Base-by-base conservation (phyloP, 129 eudicot species). In the Smallanthus sonchifolius region DNA sequence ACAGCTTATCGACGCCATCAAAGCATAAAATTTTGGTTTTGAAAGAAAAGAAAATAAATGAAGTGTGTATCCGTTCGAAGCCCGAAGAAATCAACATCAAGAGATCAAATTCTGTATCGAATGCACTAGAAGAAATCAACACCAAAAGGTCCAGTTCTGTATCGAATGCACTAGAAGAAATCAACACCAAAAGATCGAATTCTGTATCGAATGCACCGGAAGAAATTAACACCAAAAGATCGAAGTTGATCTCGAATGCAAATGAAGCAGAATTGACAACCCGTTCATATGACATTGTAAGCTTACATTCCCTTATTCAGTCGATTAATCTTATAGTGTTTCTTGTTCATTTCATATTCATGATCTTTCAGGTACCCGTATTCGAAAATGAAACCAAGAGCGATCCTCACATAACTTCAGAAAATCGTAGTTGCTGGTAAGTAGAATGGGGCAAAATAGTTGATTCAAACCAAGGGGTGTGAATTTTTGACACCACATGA, bases 231-330 rank as follows among this genome's bases (percentile, higher is more conserved):
- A 24, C 30, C 30, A 24, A 24, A 24, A 24, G 30, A 24, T 24
- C 30, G 30, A 24, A 24, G 0, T 45, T 19, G 20, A 14, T 11
- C 4, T 10, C 65, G 13, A 59, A 59, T 30, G 65, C n/a, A 10
- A 66, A 64, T 67, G 65, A 71, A 68, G 39, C 84, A 62, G 86
- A 83, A 60, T 73, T 49, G 48, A 76, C 45, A 40, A 43, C n/a
- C 42, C 35, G 13, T 40, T 45, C 35, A n/a, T 36, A 69, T 69
- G 84, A 81, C 63, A 82, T n/a, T 5, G 96, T 92, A 89, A 86
- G 89, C 67, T 48, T 65, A 45, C 20, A 40, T 78, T 65, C 9
- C 9, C 51, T 40, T 71, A 28, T 35, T 10, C n/a, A 6, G 30
- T 49, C 52, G 49, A 10, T 68, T 75, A 56, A 56, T 69, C 62